Percentiles rank a stretch among this genome's conserved stretches.
These are phyloP conservation scores for Globisporangium perplexum DNA, from an alignment of 352 stramenopile species.

Conservation along the genomic window DNA sequence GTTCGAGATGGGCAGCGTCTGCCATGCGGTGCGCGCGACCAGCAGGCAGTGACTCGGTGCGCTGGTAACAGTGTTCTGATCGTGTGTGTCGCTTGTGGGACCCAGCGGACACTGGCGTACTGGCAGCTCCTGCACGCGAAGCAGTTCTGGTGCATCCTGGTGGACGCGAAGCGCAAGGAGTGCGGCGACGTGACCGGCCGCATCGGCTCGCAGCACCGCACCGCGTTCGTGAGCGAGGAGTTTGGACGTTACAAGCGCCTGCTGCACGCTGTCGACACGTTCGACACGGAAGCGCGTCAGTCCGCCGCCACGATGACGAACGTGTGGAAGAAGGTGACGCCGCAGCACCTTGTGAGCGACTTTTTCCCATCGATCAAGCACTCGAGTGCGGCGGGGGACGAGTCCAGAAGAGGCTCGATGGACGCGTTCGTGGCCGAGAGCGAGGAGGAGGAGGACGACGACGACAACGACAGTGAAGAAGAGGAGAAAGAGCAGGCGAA, in stretches of 20 bases:
- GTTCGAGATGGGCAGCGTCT: slow-evolving; percentile 78
- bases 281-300: slow-evolving; percentile 47
- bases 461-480: slow-evolving; percentile 36
- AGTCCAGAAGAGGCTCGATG: slow-evolving; percentile 40
- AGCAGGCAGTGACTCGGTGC: background rate
- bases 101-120: slow-evolving; percentile 62
- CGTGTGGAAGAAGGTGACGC: slow-evolving; percentile 57
- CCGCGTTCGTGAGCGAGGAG: slow-evolving; percentile 52
- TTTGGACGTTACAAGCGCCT: slow-evolving; percentile 75
- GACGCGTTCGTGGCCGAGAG: slow-evolving; percentile 63
- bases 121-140: slow-evolving; percentile 72
- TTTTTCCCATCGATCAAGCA: slow-evolving; percentile 27
- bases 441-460: slow-evolving; percentile 31
- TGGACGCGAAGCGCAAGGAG: slow-evolving; percentile 55
- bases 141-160: slow-evolving; percentile 59
- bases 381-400: background rate
- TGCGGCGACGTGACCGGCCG: slow-evolving; percentile 31
- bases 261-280: slow-evolving; percentile 53
- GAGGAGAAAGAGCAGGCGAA: slow-evolving; percentile 15
- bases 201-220: slow-evolving; percentile 32
- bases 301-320: slow-evolving; percentile 37
- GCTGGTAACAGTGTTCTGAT: background rate
- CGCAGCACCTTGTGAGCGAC: slow-evolving; percentile 35
- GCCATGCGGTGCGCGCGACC: slow-evolving; percentile 50
- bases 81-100: background rate